Evolutionary conservation across 345 rosid genomes (phyloP).

Genomic region (Punica granatum): DNA sequence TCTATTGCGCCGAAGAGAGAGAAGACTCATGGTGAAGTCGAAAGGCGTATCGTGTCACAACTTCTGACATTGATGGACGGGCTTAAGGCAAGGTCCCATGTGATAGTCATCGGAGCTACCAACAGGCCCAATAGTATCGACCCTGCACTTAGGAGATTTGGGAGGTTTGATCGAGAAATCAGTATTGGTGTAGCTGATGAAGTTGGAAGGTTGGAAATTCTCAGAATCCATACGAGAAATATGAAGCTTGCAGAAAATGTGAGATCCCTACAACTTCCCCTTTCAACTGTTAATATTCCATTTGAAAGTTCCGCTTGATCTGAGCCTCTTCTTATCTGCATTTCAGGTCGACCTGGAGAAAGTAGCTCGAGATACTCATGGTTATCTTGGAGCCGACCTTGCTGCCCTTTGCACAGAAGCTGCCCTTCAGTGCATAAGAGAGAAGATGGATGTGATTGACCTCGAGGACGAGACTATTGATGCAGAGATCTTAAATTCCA

Average conservation of each 20-base stretch:
- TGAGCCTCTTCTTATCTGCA: neutral
- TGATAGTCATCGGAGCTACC: constrained; percentile 93
- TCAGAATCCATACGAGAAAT: constrained; percentile 89
- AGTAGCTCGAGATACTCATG: constrained; percentile 81
- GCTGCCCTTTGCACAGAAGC: constrained; percentile 95
- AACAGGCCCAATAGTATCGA: constrained; percentile 93
- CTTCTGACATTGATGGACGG: constrained; percentile 95
- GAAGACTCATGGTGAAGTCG: no score
- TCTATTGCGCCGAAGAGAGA: no score
- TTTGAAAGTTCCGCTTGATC: neutral
- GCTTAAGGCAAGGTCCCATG: constrained; percentile 73
- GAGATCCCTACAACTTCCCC: neutral
- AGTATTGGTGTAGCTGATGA: constrained; percentile 96
- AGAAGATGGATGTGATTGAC: no score
- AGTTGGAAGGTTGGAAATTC: constrained; percentile 91
- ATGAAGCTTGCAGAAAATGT: constrained; percentile 93
- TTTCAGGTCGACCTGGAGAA: constrained; percentile 79
- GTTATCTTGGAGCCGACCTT: constrained; percentile 94
- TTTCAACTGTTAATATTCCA: neutral
- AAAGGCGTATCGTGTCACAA: constrained; percentile 92
- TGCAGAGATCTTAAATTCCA: constrained; percentile 81
- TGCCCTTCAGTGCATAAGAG: constrained; percentile 93
- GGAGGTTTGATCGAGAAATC: constrained; percentile 88
- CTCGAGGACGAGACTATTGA: constrained; percentile 87
- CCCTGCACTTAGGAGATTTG: constrained; percentile 89